Percentiles rank a stretch among this genome's conserved stretches.
These are phyloP conservation scores for Cyclaneusma minus DNA, from an alignment of 2,329 filamentous ascomycete species.

Conservation along the genomic window DNA sequence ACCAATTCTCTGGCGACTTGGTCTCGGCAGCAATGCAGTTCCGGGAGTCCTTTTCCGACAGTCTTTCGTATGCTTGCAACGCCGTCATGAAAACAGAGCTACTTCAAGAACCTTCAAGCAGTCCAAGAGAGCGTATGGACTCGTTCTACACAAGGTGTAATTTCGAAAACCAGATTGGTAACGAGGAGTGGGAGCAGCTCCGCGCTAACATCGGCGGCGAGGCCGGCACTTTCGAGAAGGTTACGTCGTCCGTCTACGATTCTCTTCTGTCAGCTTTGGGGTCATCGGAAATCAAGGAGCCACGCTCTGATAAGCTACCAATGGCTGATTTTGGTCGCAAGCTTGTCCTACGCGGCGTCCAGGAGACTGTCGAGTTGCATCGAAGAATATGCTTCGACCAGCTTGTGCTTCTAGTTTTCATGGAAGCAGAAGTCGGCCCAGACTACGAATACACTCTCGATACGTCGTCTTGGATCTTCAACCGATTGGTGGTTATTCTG, in stretches of 20 bases:
- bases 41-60: slow-evolving; percentile 52
- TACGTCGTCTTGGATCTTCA: slow-evolving; percentile 52
- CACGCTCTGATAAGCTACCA: slow-evolving; percentile 18
- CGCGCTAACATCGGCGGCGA: slow-evolving; percentile 52
- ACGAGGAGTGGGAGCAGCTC: slow-evolving; percentile 65
- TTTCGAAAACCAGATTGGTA: slow-evolving; percentile 64
- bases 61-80: slow-evolving; percentile 51
- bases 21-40: slow-evolving; percentile 57
- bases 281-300: slow-evolving; percentile 20
- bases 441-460: slow-evolving; percentile 53
- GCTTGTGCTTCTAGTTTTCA: slow-evolving; percentile 67
- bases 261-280: slow-evolving; percentile 32
- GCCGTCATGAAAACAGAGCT: slow-evolving; percentile 57
- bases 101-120: slow-evolving; percentile 55
- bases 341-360: slow-evolving; percentile 58
- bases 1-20: slow-evolving; percentile 41
- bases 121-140: slow-evolving; percentile 60
- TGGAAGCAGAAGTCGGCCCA: slow-evolving; percentile 68
- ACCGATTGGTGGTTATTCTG: slow-evolving; percentile 54
- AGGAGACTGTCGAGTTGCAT: slow-evolving; percentile 62
- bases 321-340: slow-evolving; percentile 65
- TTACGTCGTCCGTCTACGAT: slow-evolving; percentile 37
- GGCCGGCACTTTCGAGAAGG: slow-evolving; percentile 45
- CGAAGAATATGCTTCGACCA: slow-evolving; percentile 68
- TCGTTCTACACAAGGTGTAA: slow-evolving; percentile 64